A percentile compares a stretch with the other conserved stretches of the same genome.
phyloP scores from a whole-genome alignment of 2,329 filamentous ascomycete species.

The Dryadomyces sulphureus region DNA sequence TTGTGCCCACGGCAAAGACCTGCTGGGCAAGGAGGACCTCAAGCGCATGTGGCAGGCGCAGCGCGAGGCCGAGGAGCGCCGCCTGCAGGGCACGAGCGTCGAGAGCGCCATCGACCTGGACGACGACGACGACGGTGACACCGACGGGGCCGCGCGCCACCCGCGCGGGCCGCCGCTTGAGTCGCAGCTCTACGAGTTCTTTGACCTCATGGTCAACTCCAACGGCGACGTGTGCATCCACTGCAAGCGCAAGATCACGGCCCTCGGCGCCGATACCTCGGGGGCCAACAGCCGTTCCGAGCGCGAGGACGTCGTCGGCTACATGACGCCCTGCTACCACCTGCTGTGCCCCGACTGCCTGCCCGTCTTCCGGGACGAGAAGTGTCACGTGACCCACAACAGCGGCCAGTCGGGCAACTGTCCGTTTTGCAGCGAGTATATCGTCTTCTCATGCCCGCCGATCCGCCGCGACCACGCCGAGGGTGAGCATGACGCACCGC shows the following conservation, averaged over 20 bases:
- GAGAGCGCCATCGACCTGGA: slow-evolving; percentile 83
- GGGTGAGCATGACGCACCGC: slow-evolving; percentile 39
- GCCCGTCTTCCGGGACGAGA: slow-evolving; percentile 38
- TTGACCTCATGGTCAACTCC: slow-evolving; percentile 70
- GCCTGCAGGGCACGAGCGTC: slow-evolving; percentile 67
- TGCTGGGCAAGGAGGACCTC: slow-evolving; percentile 73
- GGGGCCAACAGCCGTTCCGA: slow-evolving; percentile 40
- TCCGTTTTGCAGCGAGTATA: slow-evolving; percentile 49
- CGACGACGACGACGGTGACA: slow-evolving; percentile 49
- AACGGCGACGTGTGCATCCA: slow-evolving; percentile 58
- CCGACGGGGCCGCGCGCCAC: slow-evolving; percentile 8
- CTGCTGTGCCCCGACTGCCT: slow-evolving; percentile 68
- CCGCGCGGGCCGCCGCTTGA: slow-evolving; percentile 39
- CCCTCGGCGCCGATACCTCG: background rate
- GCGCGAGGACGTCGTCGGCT: slow-evolving; percentile 51
- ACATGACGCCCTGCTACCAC: slow-evolving; percentile 79
- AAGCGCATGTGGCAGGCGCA: slow-evolving; percentile 44
- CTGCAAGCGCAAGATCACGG: slow-evolving; percentile 51
- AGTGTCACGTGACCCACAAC: slow-evolving; percentile 24
- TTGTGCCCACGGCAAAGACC: slow-evolving; percentile 85
- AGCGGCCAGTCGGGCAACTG: slow-evolving; percentile 40
- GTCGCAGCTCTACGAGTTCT: slow-evolving; percentile 71
- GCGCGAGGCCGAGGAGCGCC: slow-evolving; percentile 65
- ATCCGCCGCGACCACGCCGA: slow-evolving; percentile 49
- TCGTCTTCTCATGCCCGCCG: slow-evolving; percentile 50